Evolutionary conservation across 2,329 filamentous ascomycete species (phyloP).

Genomic region (Phaeomoniella chlamydospora): DNA sequence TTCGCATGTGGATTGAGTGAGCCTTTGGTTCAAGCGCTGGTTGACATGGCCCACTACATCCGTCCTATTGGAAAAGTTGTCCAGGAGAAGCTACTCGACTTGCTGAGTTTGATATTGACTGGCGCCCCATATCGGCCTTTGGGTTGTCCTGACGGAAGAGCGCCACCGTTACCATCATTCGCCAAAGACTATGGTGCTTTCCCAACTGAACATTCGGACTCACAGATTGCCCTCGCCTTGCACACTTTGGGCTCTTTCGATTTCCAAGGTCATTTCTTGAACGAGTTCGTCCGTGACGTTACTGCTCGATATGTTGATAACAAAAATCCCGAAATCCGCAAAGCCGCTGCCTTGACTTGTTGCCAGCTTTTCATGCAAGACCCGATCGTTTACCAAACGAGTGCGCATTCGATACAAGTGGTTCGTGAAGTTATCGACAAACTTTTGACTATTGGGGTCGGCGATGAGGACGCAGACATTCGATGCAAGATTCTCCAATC

Average conservation of each 20-base stretch:
- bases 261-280: slow-evolving; percentile 78
- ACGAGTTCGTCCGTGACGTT: slow-evolving; percentile 96
- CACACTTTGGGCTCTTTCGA: slow-evolving; percentile 97
- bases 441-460: slow-evolving; percentile 83
- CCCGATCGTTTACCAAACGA: slow-evolving; percentile 95
- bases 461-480: slow-evolving; percentile 80
- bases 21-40: slow-evolving; percentile 84
- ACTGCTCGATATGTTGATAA: slow-evolving; percentile 97
- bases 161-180: slow-evolving; percentile 67
- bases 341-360: slow-evolving; percentile 88
- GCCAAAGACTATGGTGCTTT: slow-evolving; percentile 75
- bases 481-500: slow-evolving; percentile 77
- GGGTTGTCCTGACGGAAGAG: slow-evolving; percentile 78
- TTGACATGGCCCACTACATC: slow-evolving; percentile 98
- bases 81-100: slow-evolving; percentile 83
- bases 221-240: slow-evolving; percentile 81
- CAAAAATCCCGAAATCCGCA: slow-evolving; percentile 82
- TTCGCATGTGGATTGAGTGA: slow-evolving; percentile 92
- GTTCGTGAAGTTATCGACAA: slow-evolving; percentile 97
- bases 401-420: slow-evolving; percentile 89
- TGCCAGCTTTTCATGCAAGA: slow-evolving; percentile 96
- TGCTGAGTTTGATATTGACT: slow-evolving; percentile 86
- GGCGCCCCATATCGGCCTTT: slow-evolving; percentile 85
- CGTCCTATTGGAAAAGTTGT: slow-evolving; percentile 86
- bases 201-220: slow-evolving; percentile 64